Base-by-base conservation (phyloP, 2,329 filamentous ascomycete species). In the Zymoseptoria passerinii region DNA sequence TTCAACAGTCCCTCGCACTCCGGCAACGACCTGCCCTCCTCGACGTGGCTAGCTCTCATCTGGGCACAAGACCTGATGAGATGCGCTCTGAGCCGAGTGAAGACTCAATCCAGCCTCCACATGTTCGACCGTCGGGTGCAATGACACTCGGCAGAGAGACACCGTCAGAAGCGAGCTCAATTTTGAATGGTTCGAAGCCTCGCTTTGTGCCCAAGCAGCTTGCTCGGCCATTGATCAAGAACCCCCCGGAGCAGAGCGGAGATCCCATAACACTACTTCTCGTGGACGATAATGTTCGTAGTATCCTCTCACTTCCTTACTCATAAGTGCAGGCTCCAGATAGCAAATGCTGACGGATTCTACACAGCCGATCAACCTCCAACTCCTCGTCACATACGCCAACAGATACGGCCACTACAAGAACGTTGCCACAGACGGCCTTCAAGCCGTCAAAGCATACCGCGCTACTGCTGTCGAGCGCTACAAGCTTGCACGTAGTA, bases 371-470 rank as follows among this genome's bases (percentile, higher is more conserved):
- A 68, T 72, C 59, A 73, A 72, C 35, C 65, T 72, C 9, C 64
- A 67, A 28, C 66, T 72, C 4, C 67, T 71, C 2, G 59, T 66
- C 4, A 68, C 66, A 52, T 71, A 69, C 58, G 66, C 67, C n/a
- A 56, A 63, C 8, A 71, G 70, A 50, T 66, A 74, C 4, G 71
- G 75, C 1, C 75, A 76, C 2, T 73, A 69, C n/a, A 69, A 71
- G 3, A 70, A 74, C n/a, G 74, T 74, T 13, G 80, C 79, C 1
- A 68, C 67, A 20, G 75, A 81, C 61, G 23, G 28, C 23, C 23
- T 52, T 4, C 49, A 50, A 52, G 80, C 80, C 2, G 74, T 82
- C 0, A 69, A 78, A 8, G 69, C 68, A 28, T 78, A 77, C 58
- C 72, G 35, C 7, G 35, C 35, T n/a, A 44, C 35, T 44, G 80